Conservation (phyloP, 495 filamentous ascomycete genomes). For the Talaromyces stipitatus region DNA sequence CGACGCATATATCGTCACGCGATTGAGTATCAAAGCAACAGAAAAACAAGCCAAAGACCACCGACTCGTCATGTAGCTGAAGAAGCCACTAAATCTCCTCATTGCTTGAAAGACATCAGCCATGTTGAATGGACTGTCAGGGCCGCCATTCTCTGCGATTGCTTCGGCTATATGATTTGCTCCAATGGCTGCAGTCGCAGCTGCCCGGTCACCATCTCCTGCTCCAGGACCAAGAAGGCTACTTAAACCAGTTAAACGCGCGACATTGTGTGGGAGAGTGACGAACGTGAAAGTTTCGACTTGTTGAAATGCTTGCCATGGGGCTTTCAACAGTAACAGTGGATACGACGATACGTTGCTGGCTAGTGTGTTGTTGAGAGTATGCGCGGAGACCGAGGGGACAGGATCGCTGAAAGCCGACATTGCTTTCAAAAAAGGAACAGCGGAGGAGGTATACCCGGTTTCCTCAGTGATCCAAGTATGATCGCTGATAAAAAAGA, state of each 20-base stretch:
- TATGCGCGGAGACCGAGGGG: neutral
- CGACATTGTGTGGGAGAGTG: slow-evolving; percentile 29
- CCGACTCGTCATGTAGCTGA: slow-evolving; percentile 84
- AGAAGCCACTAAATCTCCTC: slow-evolving; percentile 72
- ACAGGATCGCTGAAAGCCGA: neutral
- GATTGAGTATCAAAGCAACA: slow-evolving; percentile 79
- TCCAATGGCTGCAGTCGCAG: slow-evolving; percentile 22
- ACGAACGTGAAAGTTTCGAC: slow-evolving; percentile 30
- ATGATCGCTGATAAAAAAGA: neutral
- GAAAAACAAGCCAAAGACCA: slow-evolving; percentile 87
- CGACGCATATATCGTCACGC: slow-evolving; percentile 88
- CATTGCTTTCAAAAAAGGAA: neutral
- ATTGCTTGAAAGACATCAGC: slow-evolving; percentile 32
- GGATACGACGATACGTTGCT: slow-evolving; percentile 25
- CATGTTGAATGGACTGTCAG: slow-evolving; percentile 24
- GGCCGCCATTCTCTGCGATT: slow-evolving; percentile 19
- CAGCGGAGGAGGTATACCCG: neutral
- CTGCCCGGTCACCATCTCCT: slow-evolving; percentile 19
- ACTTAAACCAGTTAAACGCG: slow-evolving; percentile 21
- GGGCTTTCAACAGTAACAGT: slow-evolving; percentile 22
- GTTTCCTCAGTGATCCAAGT: neutral
- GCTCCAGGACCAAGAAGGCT: slow-evolving; percentile 16
- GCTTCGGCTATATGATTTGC: slow-evolving; percentile 21
- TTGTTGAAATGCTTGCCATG: slow-evolving; percentile 30
- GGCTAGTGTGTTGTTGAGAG: slow-evolving; percentile 9